Evolutionary conservation across 2,329 filamentous ascomycete genomes (phyloP).

Genomic region (Penicillium occitanis): DNA sequence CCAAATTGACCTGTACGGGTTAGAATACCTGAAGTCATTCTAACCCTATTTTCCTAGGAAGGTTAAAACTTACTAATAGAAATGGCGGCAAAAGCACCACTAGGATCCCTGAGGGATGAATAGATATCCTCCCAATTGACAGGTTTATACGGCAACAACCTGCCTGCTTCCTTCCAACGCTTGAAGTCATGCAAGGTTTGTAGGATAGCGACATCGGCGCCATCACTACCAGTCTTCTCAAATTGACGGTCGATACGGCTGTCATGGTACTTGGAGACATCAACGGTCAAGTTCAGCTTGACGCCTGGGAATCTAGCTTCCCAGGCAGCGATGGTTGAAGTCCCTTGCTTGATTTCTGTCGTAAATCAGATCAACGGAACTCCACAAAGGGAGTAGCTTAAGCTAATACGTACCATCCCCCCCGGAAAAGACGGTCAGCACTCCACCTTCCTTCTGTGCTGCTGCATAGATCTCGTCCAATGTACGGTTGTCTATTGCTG

Average conservation of each 20-base stretch:
- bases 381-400: not conserved
- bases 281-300: constrained; percentile 55
- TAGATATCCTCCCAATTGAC: constrained; percentile 37
- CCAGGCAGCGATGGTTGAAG: constrained; percentile 18
- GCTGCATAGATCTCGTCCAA: constrained; percentile 54
- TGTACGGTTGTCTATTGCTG: constrained; percentile 45
- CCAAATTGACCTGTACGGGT: not conserved
- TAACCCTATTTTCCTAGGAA: not conserved
- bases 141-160: constrained; percentile 53
- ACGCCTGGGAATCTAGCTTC: constrained; percentile 48
- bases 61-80: constrained; percentile 25
- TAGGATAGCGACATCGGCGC: constrained; percentile 52
- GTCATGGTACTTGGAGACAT: constrained; percentile 58
- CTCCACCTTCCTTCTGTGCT: constrained; percentile 45
- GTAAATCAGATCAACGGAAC: not conserved
- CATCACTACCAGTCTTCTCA: constrained; percentile 35
- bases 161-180: constrained; percentile 52
- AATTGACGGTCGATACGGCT: constrained; percentile 49
- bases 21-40: not conserved
- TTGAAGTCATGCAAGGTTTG: constrained; percentile 43
- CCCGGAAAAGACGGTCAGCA: constrained; percentile 24
- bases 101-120: constrained; percentile 42
- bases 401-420: constrained; percentile 24
- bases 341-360: not conserved
- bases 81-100: constrained; percentile 47